Evolutionary conservation across 257 asterid species (phyloP).

Genomic region (Marsdenia floribunda): DNA sequence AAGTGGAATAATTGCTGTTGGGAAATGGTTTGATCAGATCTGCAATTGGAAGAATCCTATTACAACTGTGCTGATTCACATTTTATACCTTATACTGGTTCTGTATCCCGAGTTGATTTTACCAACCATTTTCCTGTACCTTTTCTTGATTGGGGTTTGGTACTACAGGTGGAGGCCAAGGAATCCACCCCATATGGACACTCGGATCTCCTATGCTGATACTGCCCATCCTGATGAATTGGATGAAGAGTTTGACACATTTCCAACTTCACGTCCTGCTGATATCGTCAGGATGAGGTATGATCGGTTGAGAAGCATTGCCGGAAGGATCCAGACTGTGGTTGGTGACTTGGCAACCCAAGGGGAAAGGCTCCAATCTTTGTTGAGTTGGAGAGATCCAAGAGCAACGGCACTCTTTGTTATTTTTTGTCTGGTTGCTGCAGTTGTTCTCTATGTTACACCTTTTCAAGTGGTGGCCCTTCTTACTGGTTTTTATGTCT

Average conservation of each 20-base stretch:
- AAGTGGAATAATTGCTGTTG: constrained; percentile 39
- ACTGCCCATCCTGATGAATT: constrained; percentile 44
- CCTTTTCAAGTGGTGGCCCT: constrained; percentile 42
- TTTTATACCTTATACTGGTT: constrained; percentile 40
- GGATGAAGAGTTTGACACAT: constrained; percentile 53
- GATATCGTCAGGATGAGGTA: constrained; percentile 48
- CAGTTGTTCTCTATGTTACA: constrained; percentile 41
- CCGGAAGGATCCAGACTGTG: constrained; percentile 45
- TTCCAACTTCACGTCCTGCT: constrained; percentile 45
- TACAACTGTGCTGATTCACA: constrained; percentile 43
- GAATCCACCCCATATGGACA: constrained; percentile 53
- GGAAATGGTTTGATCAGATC: constrained; percentile 51
- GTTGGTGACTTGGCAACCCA: constrained; percentile 54
- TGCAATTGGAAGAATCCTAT: constrained; percentile 53
- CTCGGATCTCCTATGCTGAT: constrained; percentile 45
- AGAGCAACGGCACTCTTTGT: constrained; percentile 45
- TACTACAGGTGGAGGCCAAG: constrained; percentile 53
- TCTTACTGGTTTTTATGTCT: constrained; percentile 34
- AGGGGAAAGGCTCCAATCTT: constrained; percentile 44
- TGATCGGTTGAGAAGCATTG: constrained; percentile 46
- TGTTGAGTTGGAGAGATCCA: constrained; percentile 58
- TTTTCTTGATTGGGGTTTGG: constrained; percentile 49
- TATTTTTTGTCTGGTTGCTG: constrained; percentile 36
- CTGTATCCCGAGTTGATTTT: constrained; percentile 46
- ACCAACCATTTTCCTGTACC: constrained; percentile 47